These are phyloP conservation scores for Boletus tylopilopsis DNA, from an alignment of 768 basidiomycete species.

Conservation along the genomic window DNA sequence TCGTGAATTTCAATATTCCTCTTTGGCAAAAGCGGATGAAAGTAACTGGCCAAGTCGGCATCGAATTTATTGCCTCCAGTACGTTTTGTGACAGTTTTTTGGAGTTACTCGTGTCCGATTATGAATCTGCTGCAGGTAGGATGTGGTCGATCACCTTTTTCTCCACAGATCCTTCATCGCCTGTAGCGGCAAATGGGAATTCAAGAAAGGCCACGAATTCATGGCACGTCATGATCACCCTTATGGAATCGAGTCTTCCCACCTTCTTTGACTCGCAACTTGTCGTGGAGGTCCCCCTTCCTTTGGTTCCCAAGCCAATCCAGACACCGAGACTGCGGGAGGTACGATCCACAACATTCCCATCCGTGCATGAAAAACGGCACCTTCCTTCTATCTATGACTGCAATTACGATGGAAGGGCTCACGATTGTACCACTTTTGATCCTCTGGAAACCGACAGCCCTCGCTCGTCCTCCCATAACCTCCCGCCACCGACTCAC, in stretches of 20 bases:
- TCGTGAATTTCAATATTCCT: conserved; percentile 46
- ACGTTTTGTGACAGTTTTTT: not conserved
- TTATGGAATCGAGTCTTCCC: conserved; percentile 17
- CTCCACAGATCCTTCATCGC: conserved; percentile 5
- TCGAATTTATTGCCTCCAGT: conserved; percentile 62
- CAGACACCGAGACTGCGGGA: not conserved
- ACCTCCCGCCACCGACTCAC: conserved; percentile 1
- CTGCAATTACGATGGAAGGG: not conserved
- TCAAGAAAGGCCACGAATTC: conserved; percentile 2
- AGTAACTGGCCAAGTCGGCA: conserved; percentile 48
- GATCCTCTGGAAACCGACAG: too few relatives aligned
- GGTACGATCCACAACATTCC: not conserved
- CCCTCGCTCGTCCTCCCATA: not conserved
- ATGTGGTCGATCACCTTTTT: conserved; percentile 27
- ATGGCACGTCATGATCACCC: conserved; percentile 44
- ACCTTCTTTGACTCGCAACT: conserved; percentile 17
- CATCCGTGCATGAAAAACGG: not conserved
- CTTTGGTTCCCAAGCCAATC: not conserved
- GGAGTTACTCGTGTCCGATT: not conserved
- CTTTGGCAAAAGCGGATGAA: conserved; percentile 70
- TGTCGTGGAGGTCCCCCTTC: conserved; percentile 2
- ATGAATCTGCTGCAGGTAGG: conserved; percentile 8
- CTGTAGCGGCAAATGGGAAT: conserved; percentile 1
- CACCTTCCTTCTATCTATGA: not conserved
- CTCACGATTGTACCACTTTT: not conserved